Base-by-base conservation (phyloP, 352 stramenopile genomes). In the Paralagenidium karlingii region DNA sequence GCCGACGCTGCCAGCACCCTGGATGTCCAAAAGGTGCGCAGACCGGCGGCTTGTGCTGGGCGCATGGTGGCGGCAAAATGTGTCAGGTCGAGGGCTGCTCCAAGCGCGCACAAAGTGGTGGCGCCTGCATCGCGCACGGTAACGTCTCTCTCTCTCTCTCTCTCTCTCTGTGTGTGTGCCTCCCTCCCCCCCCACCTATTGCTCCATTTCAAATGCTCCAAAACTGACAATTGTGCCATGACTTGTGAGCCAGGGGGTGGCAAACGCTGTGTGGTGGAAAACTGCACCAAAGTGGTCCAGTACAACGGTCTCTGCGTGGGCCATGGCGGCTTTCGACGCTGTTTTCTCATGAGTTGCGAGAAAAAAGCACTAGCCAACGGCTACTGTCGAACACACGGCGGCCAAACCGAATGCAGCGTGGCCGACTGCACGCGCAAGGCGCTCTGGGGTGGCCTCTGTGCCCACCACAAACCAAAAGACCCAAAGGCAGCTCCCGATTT, bases 241-340 rank as follows among this genome's bases (percentile, higher is more conserved):
- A n/a, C n/a, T n/a, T n/a, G n/a, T n/a, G n/a, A n/a, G n/a, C n/a
- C 7, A 36, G 30, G 30, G 34, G 64, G 64, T 16, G 60, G 63
- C 24, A 74, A 77, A 31, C 55, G 64, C 8, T 78, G 64, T 40
- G 58, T 55, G 10, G 56, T 62, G 6, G 55, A 53, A 15, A 56
- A 34, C n/a, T 78, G 64, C 46, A 73, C 62, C 45, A 82, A 82
- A 47, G 63, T 77, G 8, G 64, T 78, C 20, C 67, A 81, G 53
- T 77, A 73, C 31, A 63, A 74, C 12, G 56, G 65, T 15, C 63
- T 78, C 0, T 82, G 68, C 15, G 63, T 77, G 7, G 53, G 54
- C 21, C 66, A 80, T 24, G 66, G 66, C 3, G 66, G 66, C 30
- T 77, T 66, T 42, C 63, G 66, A 0, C 60, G 61, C 28, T 80